These are phyloP conservation scores for Aspergillus aculeatus DNA, from an alignment of 2,329 filamentous ascomycete genomes.

Conservation along the genomic window DNA sequence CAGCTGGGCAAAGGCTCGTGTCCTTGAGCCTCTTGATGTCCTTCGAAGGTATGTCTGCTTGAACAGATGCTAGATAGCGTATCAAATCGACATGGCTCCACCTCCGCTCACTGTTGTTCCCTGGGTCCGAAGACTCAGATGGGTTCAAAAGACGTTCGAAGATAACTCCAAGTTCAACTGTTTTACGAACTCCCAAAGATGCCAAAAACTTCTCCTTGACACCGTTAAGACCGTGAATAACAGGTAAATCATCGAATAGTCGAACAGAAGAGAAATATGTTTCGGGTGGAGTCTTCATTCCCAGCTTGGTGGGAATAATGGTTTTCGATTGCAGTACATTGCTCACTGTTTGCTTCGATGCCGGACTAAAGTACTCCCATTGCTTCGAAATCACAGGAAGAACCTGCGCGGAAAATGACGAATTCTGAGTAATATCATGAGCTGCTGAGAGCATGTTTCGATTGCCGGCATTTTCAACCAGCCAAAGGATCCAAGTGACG, in stretches of 20 bases:
- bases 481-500: conserved; percentile 78
- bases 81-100: conserved; percentile 96
- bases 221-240: conserved; percentile 70
- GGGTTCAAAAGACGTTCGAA: conserved; percentile 78
- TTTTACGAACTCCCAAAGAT: conserved; percentile 87
- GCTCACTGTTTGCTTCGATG: conserved; percentile 65
- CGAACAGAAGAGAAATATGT: conserved; percentile 93
- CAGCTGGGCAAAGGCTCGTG: conserved; percentile 79
- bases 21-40: conserved; percentile 77
- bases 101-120: conserved; percentile 51
- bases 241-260: conserved; percentile 88
- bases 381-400: conserved; percentile 80
- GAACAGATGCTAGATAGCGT: conserved; percentile 88
- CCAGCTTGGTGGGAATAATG: conserved; percentile 84
- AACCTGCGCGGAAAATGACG: conserved; percentile 73
- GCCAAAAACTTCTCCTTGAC: conserved; percentile 89
- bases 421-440: conserved; percentile 68
- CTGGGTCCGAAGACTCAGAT: conserved; percentile 46
- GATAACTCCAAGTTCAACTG: conserved; percentile 88
- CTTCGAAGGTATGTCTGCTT: conserved; percentile 77
- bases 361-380: conserved; percentile 75
- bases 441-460: conserved; percentile 57
- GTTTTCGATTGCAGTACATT: conserved; percentile 65
- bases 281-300: conserved; percentile 81
- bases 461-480: conserved; percentile 66